These are phyloP conservation scores for Pontederia crassipes DNA, from an alignment of 176 grass and related monocot species.

Conservation along the genomic window DNA sequence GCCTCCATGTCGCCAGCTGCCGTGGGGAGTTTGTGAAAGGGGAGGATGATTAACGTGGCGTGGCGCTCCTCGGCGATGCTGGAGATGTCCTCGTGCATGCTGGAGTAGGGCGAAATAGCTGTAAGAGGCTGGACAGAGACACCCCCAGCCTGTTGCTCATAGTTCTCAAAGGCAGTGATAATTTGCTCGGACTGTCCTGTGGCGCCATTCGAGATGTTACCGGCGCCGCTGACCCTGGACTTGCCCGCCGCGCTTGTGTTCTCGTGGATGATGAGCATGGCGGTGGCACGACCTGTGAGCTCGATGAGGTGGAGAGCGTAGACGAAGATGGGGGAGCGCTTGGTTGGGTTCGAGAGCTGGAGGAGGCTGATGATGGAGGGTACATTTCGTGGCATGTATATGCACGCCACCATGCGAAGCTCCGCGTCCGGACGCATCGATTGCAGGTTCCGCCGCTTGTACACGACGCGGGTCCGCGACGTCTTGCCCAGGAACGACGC, in stretches of 20 bases:
- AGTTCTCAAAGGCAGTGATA: constrained; percentile 31
- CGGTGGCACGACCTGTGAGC: constrained; percentile 17
- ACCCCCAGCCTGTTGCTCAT: constrained; percentile 24
- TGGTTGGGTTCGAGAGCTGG: constrained; percentile 24
- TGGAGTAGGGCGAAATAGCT: constrained; percentile 50
- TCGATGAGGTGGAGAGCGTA: constrained; percentile 29
- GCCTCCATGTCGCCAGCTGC: constrained; percentile 49
- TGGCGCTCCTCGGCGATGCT: constrained; percentile 55
- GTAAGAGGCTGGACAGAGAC: constrained; percentile 39
- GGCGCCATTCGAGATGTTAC: neutral
- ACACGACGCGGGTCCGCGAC: constrained; percentile 9
- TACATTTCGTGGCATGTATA: constrained; percentile 21
- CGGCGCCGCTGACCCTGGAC: no score
- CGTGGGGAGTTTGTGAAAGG: constrained; percentile 57
- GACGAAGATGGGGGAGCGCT: constrained; percentile 32
- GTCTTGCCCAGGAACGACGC: constrained; percentile 13
- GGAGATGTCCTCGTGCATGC: constrained; percentile 59
- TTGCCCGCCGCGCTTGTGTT: no score
- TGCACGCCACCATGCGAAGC: constrained; percentile 20
- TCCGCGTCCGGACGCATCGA: constrained; percentile 14
- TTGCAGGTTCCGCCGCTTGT: constrained; percentile 28
- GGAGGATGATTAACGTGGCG: constrained; percentile 42
- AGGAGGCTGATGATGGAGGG: constrained; percentile 29
- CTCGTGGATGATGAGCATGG: constrained; percentile 16
- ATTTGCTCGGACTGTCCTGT: constrained; percentile 8